Evolutionary conservation across 1,284 basidiomycete species (phyloP).

Genomic region (Ceratobasidium theobromae): DNA sequence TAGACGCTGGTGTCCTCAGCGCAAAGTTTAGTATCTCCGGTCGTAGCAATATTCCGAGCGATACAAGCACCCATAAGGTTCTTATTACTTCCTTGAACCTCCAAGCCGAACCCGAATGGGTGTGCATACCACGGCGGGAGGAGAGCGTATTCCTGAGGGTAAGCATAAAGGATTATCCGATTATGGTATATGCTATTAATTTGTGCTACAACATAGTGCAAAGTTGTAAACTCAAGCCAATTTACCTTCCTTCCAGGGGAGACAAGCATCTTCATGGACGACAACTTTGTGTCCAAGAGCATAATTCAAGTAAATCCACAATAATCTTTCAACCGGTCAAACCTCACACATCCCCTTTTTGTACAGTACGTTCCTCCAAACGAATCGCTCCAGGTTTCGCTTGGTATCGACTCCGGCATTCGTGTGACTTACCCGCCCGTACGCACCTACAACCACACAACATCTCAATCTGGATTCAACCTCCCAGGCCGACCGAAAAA

Average conservation of each 20-base stretch:
- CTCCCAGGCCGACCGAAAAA: slow-evolving; percentile 25
- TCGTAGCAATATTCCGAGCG: slow-evolving; percentile 34
- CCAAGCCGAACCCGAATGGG: slow-evolving; percentile 13
- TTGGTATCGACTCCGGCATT: slow-evolving; percentile 34
- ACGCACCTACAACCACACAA: slow-evolving; percentile 34
- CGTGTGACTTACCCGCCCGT: slow-evolving; percentile 38
- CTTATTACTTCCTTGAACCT: slow-evolving; percentile 28
- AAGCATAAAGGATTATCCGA: not conserved
- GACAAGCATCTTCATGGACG: slow-evolving; percentile 38
- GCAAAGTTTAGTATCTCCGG: slow-evolving; percentile 34
- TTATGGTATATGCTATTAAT: not conserved
- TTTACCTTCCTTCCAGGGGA: slow-evolving; percentile 37
- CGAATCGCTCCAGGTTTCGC: slow-evolving; percentile 34
- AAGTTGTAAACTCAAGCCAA: slow-evolving; percentile 37
- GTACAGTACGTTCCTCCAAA: slow-evolving; percentile 29
- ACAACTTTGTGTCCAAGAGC: slow-evolving; percentile 39
- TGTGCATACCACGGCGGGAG: slow-evolving; percentile 28
- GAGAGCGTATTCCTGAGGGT: slow-evolving; percentile 29
- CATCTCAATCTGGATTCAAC: slow-evolving; percentile 28
- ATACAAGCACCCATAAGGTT: slow-evolving; percentile 32
- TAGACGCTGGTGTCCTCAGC: slow-evolving; percentile 31
- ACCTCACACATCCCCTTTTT: not conserved
- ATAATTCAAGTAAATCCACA: slow-evolving; percentile 31
- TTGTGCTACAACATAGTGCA: slow-evolving; percentile 27
- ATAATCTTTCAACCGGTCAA: no score